A percentile compares a stretch with the other conserved stretches of the same genome.
Evolutionary conservation across 2,329 filamentous ascomycete genomes (phyloP).

Genomic region (Exserohilum turcica): DNA sequence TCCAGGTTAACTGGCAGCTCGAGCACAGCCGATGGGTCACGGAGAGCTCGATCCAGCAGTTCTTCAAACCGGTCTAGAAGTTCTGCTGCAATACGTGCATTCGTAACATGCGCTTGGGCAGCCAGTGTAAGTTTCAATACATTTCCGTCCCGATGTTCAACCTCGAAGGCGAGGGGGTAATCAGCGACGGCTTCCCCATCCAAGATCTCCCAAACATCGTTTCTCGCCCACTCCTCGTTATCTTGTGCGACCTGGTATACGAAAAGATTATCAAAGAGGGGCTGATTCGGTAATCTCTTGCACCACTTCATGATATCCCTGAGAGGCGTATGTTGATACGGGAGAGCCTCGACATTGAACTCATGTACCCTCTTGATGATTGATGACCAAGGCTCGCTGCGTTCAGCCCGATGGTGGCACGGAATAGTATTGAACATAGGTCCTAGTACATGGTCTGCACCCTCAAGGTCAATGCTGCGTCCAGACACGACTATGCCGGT

Average conservation of each 20-base stretch:
- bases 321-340: slow-evolving; percentile 79
- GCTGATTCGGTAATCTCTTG: slow-evolving; percentile 57
- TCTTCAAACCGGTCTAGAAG: slow-evolving; percentile 54
- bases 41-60: slow-evolving; percentile 45
- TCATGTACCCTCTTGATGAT: slow-evolving; percentile 69
- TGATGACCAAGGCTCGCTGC: slow-evolving; percentile 61
- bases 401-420: slow-evolving; percentile 59
- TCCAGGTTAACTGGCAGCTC: slow-evolving; percentile 9
- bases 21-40: slow-evolving; percentile 35
- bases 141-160: slow-evolving; percentile 58
- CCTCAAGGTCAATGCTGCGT: slow-evolving; percentile 70
- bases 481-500: slow-evolving; percentile 82
- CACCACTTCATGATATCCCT: slow-evolving; percentile 83
- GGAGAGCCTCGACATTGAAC: slow-evolving; percentile 69
- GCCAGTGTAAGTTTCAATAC: slow-evolving; percentile 64
- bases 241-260: slow-evolving; percentile 68
- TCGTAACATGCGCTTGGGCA: slow-evolving; percentile 56
- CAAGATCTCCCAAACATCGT: slow-evolving; percentile 59
- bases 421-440: slow-evolving; percentile 92
- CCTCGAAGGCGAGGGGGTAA: slow-evolving; percentile 80
- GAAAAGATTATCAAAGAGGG: slow-evolving; percentile 76
- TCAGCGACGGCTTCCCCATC: slow-evolving; percentile 59
- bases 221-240: slow-evolving; percentile 25
- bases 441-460: slow-evolving; percentile 71
- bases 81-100: slow-evolving; percentile 39